A percentile compares a stretch with the other conserved stretches of the same genome.
These are phyloP conservation scores for Breviolum minutum DNA, from an alignment of 73 alveolate species.

Conservation along the genomic window DNA sequence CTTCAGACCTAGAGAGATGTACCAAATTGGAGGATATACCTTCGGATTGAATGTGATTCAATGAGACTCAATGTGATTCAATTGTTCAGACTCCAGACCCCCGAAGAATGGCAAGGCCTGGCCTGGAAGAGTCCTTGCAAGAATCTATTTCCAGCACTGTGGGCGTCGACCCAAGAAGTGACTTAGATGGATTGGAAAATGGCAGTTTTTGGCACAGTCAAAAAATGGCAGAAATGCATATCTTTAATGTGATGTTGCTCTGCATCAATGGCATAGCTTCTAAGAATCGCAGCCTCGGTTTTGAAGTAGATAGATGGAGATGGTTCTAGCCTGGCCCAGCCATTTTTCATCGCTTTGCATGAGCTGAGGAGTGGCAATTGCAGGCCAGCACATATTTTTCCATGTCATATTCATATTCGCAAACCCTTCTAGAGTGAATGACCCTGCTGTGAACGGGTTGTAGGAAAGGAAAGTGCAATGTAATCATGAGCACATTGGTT, in stretches of 20 bases:
- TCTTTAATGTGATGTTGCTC: too few relatives aligned
- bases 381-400: not conserved
- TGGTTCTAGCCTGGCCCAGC: not conserved
- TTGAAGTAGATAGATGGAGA: too few relatives aligned
- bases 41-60: not conserved
- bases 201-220: too few relatives aligned
- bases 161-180: conserved; percentile 29
- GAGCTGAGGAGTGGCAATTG: conserved; percentile 37
- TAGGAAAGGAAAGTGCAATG: not conserved
- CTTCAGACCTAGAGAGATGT: not conserved
- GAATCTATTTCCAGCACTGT: conserved; percentile 37
- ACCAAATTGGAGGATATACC: not conserved
- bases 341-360: not conserved
- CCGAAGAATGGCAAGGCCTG: too few relatives aligned
- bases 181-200: not conserved
- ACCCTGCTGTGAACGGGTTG: not conserved
- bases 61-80: too few relatives aligned
- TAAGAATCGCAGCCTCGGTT: too few relatives aligned
- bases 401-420: not conserved
- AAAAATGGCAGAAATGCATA: too few relatives aligned
- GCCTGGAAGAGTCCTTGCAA: conserved; percentile 34
- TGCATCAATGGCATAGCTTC: too few relatives aligned
- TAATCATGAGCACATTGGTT: not conserved
- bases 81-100: too few relatives aligned
- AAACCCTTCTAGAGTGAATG: not conserved